Evolutionary conservation across 805 yeast species (phyloP).

Genomic region (Wickerhamomyces queroliae): DNA sequence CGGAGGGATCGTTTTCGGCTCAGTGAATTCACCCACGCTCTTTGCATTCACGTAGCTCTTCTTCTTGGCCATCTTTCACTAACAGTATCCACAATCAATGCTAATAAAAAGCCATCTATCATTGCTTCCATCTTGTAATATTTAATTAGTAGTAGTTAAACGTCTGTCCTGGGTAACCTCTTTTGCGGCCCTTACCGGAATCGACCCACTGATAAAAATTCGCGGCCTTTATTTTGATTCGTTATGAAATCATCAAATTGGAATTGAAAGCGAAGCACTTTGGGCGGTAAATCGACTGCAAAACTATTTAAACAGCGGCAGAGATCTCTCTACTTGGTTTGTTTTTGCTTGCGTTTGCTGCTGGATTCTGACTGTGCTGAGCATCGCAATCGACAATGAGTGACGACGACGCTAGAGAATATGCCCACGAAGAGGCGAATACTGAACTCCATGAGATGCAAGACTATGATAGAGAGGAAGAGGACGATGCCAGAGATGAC

Average conservation of each 20-base stretch:
- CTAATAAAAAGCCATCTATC: background rate
- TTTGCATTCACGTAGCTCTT: conserved; percentile 12
- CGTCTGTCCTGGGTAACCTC: too few species aligned
- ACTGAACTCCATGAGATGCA: conserved; percentile 20
- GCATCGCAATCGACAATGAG: conserved; percentile 16
- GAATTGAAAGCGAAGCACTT: too few species aligned
- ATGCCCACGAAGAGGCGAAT: conserved; percentile 16
- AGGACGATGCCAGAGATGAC: conserved; percentile 32
- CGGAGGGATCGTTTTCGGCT: conserved; percentile 30
- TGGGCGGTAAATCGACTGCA: too few species aligned
- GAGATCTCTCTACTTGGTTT: too few species aligned
- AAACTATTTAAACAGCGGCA: too few species aligned
- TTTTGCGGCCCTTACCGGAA: too few species aligned
- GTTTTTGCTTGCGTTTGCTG: too few species aligned
- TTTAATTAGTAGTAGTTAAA: too few species aligned
- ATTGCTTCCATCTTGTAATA: background rate
- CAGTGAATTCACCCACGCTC: conserved; percentile 23
- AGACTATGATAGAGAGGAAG: conserved; percentile 25
- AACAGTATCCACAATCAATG: background rate
- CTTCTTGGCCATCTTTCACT: conserved; percentile 9
- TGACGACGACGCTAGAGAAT: conserved; percentile 15
- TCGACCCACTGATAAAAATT: too few species aligned
- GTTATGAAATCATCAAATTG: too few species aligned
- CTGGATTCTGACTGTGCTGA: too few species aligned
- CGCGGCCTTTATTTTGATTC: too few species aligned